phyloP scores from a whole-genome alignment of 345 rosid species.

The Euclidium syriacum region DNA sequence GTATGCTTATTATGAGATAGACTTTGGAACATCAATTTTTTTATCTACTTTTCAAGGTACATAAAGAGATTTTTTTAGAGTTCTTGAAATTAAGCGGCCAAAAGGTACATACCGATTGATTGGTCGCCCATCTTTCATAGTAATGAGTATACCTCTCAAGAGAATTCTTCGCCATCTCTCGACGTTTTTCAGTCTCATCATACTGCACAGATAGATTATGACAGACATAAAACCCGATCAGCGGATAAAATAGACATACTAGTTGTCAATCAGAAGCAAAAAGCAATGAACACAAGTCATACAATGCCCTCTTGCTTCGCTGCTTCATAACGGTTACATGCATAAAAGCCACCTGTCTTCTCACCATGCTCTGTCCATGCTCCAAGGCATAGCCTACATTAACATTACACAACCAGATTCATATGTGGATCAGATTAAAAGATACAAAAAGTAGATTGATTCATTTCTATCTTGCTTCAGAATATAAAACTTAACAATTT shows the following conservation, averaged over 20 bases:
- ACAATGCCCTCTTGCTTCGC: conserved; percentile 91
- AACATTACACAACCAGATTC: conserved; percentile 11
- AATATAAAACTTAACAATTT: neutral
- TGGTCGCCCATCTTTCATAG: conserved; percentile 89
- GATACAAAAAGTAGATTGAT: conserved; percentile 4
- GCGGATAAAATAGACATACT: neutral
- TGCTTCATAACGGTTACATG: conserved; percentile 74
- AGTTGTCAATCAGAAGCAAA: neutral
- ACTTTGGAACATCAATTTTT: neutral
- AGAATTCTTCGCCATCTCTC: conserved; percentile 92
- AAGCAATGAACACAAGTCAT: conserved; percentile 17
- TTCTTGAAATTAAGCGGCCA: neutral
- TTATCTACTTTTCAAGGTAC: neutral
- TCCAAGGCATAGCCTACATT: conserved; percentile 75
- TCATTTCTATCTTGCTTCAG: conserved; percentile 1
- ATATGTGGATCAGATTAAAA: neutral
- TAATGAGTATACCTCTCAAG: conserved; percentile 83
- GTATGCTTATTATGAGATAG: neutral
- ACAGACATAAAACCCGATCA: neutral
- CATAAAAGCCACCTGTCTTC: conserved; percentile 76
- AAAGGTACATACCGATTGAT: conserved; percentile 58
- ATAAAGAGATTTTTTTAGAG: neutral
- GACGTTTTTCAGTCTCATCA: conserved; percentile 73
- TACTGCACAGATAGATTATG: conserved; percentile 34
- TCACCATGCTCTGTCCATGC: conserved; percentile 76